Evolutionary conservation across 2,329 filamentous ascomycete genomes (phyloP), one percentile per base, ranked within the genome.

Genomic region (Fusarium phyllophilum): DNA sequence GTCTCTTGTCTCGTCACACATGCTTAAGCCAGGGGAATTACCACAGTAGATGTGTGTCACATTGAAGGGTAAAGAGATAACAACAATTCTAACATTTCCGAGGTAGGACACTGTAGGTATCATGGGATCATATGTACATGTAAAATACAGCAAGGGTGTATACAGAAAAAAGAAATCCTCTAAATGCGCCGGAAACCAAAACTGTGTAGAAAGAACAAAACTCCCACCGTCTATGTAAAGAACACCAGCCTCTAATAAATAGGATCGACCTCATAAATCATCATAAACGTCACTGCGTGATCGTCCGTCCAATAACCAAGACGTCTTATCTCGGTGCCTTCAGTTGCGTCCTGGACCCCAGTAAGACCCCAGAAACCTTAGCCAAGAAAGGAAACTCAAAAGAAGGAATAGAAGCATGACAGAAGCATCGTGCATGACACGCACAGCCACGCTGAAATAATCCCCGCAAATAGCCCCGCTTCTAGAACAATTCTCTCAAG

Each of bases 401-500:
- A 61, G 72, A 74, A 74, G 72, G 57, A 70, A 73, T 66, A 60
- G 65, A 67, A 66, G 72, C 67, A 70, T 75, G 62, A 63, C 70
- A 77, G 71, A 77, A 72, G 66, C 38, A 70, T 63, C 48, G 62
- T 60, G 58, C 72, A 70, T 63, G 38, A 70, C 65, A 55, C 68
- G 67, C 72, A 63, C 68, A 73, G 74, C 60, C 63, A 65, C 72
- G 65, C 66, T 73, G 57, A 62, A 57, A 64, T 33, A 51, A 75
- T 60, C 72, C 72, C 72, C 65, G 70, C 72, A 75, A 42, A 59
- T 49, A 49, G 62, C 71, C 68, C 68, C 70, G 70, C 78, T 81
- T 81, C 79, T 76, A 78, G 79, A 81, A 81, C 77, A 77, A 77
- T 81, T 80, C 78, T 78, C 75, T 75, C 75, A 74, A 68, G 68